Percentiles rank a stretch among this genome's conserved stretches.
Evolutionary conservation across 768 basidiomycete species (phyloP).

Genomic region (Tricholoma sp.): DNA sequence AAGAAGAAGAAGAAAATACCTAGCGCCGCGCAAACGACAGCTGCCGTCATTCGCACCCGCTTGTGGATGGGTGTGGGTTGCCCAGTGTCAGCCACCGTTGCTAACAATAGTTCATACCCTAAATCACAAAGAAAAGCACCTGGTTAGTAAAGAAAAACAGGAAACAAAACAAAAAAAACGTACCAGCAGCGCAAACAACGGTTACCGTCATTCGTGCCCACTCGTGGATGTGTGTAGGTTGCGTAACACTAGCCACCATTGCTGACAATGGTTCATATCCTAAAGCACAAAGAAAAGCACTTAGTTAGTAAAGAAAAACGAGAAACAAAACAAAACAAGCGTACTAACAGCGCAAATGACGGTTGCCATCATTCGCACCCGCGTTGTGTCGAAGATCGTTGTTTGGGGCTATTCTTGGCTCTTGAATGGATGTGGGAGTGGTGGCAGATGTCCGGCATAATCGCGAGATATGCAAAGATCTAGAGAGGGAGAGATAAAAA

Average conservation of each 20-base stretch:
- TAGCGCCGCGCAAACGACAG: not conserved
- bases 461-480: not conserved
- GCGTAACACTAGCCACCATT: not conserved
- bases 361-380: not conserved
- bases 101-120: too few relatives aligned
- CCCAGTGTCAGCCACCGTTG: too few relatives aligned
- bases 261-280: not conserved
- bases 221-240: not conserved
- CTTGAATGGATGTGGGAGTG: not conserved
- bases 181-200: too few relatives aligned
- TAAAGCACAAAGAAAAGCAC: not conserved
- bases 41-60: not conserved
- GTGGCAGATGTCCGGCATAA: not conserved
- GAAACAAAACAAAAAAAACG: too few relatives aligned
- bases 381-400: not conserved
- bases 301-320: not conserved
- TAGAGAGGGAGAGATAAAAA: not conserved
- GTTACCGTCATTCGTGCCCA: too few relatives aligned
- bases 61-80: not conserved
- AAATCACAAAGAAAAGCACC: too few relatives aligned
- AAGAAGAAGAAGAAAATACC: not conserved
- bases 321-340: not conserved
- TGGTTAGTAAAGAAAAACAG: too few relatives aligned
- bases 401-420: not conserved
- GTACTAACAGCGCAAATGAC: not conserved